A percentile compares a stretch with the other conserved stretches of the same genome.
Conservation (phyloP, 129 eudicot genomes). For the Flaveria ramosissima region DNA sequence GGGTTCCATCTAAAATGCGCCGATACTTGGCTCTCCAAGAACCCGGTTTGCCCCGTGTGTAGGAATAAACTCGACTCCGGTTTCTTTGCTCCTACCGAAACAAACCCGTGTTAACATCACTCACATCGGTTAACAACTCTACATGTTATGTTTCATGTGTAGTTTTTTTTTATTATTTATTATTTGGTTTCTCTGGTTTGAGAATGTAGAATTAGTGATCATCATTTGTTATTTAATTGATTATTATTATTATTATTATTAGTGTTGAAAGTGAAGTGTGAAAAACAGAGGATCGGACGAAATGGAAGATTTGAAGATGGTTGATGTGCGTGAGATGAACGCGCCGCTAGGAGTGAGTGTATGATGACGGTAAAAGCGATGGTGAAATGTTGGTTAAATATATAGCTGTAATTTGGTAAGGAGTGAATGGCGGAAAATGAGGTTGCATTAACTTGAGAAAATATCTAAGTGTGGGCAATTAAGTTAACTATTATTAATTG, state of each 20-base stretch:
- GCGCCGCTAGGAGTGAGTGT: background rate
- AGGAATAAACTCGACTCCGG: slow-evolving; percentile 57
- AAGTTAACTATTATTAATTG: background rate
- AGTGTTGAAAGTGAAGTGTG: background rate
- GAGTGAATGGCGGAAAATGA: slow-evolving; percentile 20
- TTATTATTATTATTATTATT: slow-evolving; percentile 28
- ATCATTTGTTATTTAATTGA: slow-evolving; percentile 20
- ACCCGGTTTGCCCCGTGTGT: slow-evolving; percentile 81
- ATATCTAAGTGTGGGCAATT: slow-evolving; percentile 15
- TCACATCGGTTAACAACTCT: too few species aligned
- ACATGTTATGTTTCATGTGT: too few species aligned
- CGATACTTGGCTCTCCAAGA: slow-evolving; percentile 73
- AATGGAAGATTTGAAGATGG: background rate
- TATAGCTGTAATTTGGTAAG: slow-evolving; percentile 23
- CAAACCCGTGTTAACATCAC: slow-evolving; percentile 51
- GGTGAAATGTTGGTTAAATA: slow-evolving; percentile 11
- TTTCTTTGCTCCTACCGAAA: slow-evolving; percentile 38
- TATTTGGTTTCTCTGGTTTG: background rate
- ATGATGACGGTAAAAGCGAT: slow-evolving; percentile 10
- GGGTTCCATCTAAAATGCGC: slow-evolving; percentile 85
- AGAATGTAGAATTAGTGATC: slow-evolving; percentile 19
- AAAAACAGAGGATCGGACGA: background rate
- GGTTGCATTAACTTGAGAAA: slow-evolving; percentile 28
- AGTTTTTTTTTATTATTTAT: background rate
- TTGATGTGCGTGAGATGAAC: background rate